These are phyloP conservation scores for Ailanthus altissimus DNA, from an alignment of 345 rosid genomes.

Conservation along the genomic window DNA sequence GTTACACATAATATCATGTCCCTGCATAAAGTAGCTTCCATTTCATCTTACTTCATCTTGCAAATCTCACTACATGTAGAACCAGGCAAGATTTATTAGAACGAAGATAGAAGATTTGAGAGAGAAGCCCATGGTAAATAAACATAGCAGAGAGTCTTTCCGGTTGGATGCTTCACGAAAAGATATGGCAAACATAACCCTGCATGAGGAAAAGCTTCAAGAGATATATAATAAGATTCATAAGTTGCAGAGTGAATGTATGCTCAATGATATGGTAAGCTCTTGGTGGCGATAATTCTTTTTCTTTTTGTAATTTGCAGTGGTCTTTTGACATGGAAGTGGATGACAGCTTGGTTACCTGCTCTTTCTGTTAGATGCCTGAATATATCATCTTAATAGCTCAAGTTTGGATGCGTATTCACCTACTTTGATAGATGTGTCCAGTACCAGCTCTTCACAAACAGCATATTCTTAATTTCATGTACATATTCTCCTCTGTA, in stretches of 20 bases:
- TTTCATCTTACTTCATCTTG: not conserved
- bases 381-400: not conserved
- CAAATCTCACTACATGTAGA: conserved; percentile 38
- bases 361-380: not conserved
- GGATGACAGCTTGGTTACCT: not conserved
- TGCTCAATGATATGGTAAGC: conserved; percentile 57
- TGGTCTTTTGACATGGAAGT: not conserved
- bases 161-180: conserved; percentile 31
- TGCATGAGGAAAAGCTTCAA: conserved; percentile 62
- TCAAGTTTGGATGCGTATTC: not conserved
- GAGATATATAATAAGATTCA: conserved; percentile 53
- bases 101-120: conserved; percentile 49
- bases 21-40: not conserved
- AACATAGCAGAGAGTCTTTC: conserved; percentile 33
- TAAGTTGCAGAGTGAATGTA: conserved; percentile 53
- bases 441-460: not conserved
- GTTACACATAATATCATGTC: not conserved
- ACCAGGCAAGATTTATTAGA: conserved; percentile 51
- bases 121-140: conserved; percentile 29
- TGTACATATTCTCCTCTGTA: not conserved
- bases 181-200: conserved; percentile 33
- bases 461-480: not conserved
- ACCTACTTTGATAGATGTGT: not conserved
- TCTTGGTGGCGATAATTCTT: not conserved
- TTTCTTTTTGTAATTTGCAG: not conserved